Base-by-base conservation (phyloP, 805 yeast species). In the Torulaspora maleeae region DNA sequence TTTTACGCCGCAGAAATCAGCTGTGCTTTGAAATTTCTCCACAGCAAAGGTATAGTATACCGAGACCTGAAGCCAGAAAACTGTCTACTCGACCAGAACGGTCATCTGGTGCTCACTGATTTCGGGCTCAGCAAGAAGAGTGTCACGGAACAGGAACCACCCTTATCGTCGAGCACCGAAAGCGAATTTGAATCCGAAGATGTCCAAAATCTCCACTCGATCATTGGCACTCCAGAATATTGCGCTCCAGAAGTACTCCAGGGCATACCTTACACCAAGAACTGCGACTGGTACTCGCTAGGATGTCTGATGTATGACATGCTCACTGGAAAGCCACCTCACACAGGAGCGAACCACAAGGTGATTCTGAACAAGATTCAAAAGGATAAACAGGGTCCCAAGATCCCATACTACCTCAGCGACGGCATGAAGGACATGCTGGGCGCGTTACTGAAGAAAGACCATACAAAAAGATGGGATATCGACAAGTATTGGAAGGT, bases 261-360 rank as follows among this genome's bases (percentile, higher is more conserved):
- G 47, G 95, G 95, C 17, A 76, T 81, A 54, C 78, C 80, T 13
- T 89, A 88, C 63, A 88, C 83, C 55, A 82, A 78, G 43, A 74
- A 80, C 27, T 93, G 89, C 39, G 96, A 88, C 63, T 87, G 95
- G 86, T 88, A 95, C 88, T 86, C 95, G 0, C 67, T 89, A 27
- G 96, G 96, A 0, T 84, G 95, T 38, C 82, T 88, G 5, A 69
- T 82, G 39, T 85, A 69, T 56, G 95, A 89, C 61, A 75, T 88
- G 76, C 70, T 88, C 41, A 82, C 90, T 0, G 96, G 96, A 0
- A 74, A 81, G 38, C 95, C 96, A 0, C 96, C 96, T 1, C 87
- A 86, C 64, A 84, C 93, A 0, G 96, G 96, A 3, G 82, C 77
- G 44, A 85, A 83, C 56, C 83, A 84, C 57, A 82, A 83, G 60